phyloP scores from a whole-genome alignment of 1,284 basidiomycete genomes.

The Ceratobasidium papillatum region DNA sequence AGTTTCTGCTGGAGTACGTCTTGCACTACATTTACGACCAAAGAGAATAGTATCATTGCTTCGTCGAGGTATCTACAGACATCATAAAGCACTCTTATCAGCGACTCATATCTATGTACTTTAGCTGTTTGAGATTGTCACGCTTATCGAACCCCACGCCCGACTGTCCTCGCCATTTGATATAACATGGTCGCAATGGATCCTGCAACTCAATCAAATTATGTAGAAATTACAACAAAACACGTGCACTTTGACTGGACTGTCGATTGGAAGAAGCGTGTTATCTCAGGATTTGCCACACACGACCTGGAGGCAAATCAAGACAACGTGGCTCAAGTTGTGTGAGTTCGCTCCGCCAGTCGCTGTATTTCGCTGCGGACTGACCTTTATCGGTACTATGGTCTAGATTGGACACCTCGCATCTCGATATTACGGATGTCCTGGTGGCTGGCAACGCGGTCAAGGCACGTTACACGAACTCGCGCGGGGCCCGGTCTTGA shows the following conservation, averaged over 20 bases:
- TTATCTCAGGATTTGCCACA: conserved; percentile 76
- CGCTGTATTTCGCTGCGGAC: conserved; percentile 19
- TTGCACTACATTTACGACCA: too few species aligned
- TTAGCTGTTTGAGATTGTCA: not conserved
- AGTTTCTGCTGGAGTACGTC: too few species aligned
- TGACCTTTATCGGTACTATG: conserved; percentile 40
- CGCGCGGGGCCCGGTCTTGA: conserved; percentile 30
- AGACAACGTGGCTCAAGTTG: conserved; percentile 69
- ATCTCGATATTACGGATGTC: conserved; percentile 71
- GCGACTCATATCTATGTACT: too few species aligned
- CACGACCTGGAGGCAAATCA: conserved; percentile 70
- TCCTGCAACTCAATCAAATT: conserved; percentile 84
- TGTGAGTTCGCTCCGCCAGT: conserved; percentile 57
- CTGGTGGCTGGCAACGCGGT: conserved; percentile 62
- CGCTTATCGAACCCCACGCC: not conserved
- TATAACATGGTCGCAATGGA: conserved; percentile 54
- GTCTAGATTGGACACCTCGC: conserved; percentile 78
- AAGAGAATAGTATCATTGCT: too few species aligned
- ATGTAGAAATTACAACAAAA: conserved; percentile 69
- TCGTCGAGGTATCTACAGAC: too few species aligned
- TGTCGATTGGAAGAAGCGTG: conserved; percentile 76
- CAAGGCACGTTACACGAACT: conserved; percentile 54
- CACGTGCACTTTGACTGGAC: conserved; percentile 84
- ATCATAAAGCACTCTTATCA: too few species aligned
- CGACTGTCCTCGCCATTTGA: not conserved